Conservation (phyloP, 768 basidiomycete species). For the Termitomyces sp. region DNA sequence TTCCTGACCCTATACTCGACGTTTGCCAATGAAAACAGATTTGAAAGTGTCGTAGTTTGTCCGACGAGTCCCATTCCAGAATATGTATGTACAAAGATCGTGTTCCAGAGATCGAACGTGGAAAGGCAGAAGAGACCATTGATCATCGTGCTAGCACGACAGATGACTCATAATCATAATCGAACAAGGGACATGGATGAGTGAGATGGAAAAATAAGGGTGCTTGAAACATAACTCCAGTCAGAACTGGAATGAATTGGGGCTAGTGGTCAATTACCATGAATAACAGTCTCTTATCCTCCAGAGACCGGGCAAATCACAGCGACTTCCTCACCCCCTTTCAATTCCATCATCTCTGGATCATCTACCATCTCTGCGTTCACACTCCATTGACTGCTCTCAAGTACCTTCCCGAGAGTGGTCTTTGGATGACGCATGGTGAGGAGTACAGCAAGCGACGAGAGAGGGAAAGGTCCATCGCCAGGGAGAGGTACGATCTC, state of each 20-base stretch:
- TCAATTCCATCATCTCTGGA: slow-evolving; percentile 42
- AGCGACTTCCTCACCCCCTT: slow-evolving; percentile 74
- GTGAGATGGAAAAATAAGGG: neutral
- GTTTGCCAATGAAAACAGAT: neutral
- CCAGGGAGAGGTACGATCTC: slow-evolving; percentile 50
- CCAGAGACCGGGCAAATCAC: slow-evolving; percentile 84
- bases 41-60: neutral
- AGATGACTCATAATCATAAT: neutral
- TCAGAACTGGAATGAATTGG: neutral
- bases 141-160: neutral
- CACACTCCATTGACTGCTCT: slow-evolving; percentile 73
- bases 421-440: slow-evolving; percentile 51
- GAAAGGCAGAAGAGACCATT: neutral
- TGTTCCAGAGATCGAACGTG: neutral
- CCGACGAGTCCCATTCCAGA: too few relatives aligned
- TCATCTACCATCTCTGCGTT: slow-evolving; percentile 77
- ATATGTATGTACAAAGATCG: neutral
- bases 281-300: slow-evolving; percentile 37
- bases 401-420: slow-evolving; percentile 49
- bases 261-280: neutral
- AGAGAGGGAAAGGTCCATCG: slow-evolving; percentile 42
- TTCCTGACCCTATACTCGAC: neutral
- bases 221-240: neutral
- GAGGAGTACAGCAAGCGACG: slow-evolving; percentile 48
- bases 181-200: neutral